Conservation (phyloP, 129 eudicot species). For the Apium graveolens region DNA sequence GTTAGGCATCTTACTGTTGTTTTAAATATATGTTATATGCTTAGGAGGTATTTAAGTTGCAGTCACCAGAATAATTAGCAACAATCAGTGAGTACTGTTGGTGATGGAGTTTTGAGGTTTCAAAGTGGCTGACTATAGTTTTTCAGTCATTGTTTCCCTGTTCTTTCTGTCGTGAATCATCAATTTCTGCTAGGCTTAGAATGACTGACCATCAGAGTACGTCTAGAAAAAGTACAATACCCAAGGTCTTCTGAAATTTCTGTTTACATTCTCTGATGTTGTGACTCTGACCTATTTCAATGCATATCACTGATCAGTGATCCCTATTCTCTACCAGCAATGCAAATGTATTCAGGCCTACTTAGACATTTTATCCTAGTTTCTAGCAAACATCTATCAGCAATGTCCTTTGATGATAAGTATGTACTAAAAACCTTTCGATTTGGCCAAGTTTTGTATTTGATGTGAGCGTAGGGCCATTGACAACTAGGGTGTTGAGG, state of each 20-base stretch:
- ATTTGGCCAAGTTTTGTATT: neutral
- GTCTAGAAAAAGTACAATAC: neutral
- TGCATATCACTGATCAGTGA: neutral
- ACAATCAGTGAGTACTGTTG: neutral
- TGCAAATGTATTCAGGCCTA: neutral
- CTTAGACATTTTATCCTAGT: neutral
- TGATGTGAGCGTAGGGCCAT: neutral
- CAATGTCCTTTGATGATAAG: neutral
- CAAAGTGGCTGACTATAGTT: neutral
- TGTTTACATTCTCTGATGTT: neutral
- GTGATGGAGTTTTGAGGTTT: neutral
- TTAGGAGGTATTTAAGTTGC: neutral
- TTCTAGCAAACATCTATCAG: neutral
- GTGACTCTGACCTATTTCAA: neutral
- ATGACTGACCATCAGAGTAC: neutral
- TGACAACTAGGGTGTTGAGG: neutral
- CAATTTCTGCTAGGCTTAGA: neutral
- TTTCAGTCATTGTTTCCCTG: neutral
- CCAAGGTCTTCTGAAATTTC: neutral
- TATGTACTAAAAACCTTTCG: neutral
- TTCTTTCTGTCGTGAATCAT: neutral
- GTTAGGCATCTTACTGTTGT: neutral
- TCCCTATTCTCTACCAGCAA: neutral
- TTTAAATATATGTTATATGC: neutral
- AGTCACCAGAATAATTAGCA: neutral